Conservation (phyloP, 805 yeast species). For the Priceomyces medius region DNA sequence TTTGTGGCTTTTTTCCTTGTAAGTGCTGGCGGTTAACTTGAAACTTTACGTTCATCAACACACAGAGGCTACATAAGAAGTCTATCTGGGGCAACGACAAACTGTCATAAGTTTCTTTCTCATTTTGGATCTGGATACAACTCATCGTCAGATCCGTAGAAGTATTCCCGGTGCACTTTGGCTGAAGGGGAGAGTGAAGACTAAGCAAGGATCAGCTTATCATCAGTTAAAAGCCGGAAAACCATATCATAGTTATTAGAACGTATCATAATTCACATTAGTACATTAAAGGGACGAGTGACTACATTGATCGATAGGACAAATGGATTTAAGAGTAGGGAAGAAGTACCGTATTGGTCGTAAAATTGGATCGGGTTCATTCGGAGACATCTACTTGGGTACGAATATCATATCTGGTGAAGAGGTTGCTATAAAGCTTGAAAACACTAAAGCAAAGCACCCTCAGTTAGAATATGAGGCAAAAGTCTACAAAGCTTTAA, state of each 20-base stretch:
- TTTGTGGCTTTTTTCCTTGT: conserved; percentile 4
- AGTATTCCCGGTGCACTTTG: neutral
- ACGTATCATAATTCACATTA: too few relatives aligned
- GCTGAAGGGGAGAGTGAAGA: neutral
- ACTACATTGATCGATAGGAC: neutral
- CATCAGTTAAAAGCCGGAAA: neutral
- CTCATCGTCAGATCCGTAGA: neutral
- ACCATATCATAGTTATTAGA: neutral
- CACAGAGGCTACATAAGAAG: neutral
- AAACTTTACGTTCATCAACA: neutral
- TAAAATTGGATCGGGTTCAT: conserved; percentile 95
- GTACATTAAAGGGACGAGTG: neutral
- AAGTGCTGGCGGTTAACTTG: conserved; percentile 4
- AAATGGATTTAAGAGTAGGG: conserved; percentile 48
- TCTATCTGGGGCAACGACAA: too few relatives aligned
- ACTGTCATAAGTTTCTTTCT: too few relatives aligned
- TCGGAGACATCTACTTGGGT: conserved; percentile 93
- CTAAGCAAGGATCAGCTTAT: neutral
- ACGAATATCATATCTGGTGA: conserved; percentile 94
- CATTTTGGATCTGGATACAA: neutral
- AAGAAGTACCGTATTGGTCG: conserved; percentile 92
- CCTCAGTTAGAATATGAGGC: conserved; percentile 98
- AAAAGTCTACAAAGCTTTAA: conserved; percentile 86
- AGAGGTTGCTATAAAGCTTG: conserved; percentile 95
- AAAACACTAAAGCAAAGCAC: conserved; percentile 85